Percentiles rank a stretch among this genome's conserved stretches.
These are phyloP conservation scores for Chloromonas sp. DNA, from an alignment of 163 green algal species.

Conservation along the genomic window DNA sequence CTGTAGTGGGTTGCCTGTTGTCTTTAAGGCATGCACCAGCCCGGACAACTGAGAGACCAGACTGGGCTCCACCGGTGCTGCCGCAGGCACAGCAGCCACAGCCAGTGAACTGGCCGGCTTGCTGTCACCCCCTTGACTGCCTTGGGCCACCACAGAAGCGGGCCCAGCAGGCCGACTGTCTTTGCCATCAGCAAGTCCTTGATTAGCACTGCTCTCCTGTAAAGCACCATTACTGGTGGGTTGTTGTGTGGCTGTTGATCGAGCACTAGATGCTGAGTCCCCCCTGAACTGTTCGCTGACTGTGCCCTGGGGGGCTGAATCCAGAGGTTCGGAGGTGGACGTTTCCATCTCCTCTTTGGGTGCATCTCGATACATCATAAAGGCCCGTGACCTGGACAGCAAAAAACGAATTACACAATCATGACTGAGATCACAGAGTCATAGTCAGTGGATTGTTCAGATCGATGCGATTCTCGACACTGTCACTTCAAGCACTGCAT, in stretches of 20 bases:
- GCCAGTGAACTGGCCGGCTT: not conserved
- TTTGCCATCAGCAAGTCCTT: not conserved
- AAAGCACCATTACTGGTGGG: not conserved
- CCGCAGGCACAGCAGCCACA: not conserved
- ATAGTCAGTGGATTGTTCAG: too few relatives aligned
- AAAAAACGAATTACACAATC: too few relatives aligned
- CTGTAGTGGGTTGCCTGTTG: not conserved
- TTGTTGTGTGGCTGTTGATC: not conserved
- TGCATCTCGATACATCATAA: constrained; percentile 11
- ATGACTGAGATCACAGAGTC: too few relatives aligned
- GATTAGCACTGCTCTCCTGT: not conserved
- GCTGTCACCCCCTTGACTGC: not conserved
- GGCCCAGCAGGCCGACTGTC: not conserved
- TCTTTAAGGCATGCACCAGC: not conserved
- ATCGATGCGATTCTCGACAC: too few relatives aligned
- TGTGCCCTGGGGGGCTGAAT: not conserved
- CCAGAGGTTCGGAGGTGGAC: not conserved
- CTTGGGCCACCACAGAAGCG: not conserved
- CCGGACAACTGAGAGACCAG: not conserved
- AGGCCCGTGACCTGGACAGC: not conserved
- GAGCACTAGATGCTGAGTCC: not conserved
- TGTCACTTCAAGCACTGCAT: not conserved
- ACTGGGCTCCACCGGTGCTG: not conserved
- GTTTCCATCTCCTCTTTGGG: not conserved
- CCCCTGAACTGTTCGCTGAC: not conserved